phyloP scores from a whole-genome alignment of 768 basidiomycete genomes.

The Rhodotorula paludigena region DNA sequence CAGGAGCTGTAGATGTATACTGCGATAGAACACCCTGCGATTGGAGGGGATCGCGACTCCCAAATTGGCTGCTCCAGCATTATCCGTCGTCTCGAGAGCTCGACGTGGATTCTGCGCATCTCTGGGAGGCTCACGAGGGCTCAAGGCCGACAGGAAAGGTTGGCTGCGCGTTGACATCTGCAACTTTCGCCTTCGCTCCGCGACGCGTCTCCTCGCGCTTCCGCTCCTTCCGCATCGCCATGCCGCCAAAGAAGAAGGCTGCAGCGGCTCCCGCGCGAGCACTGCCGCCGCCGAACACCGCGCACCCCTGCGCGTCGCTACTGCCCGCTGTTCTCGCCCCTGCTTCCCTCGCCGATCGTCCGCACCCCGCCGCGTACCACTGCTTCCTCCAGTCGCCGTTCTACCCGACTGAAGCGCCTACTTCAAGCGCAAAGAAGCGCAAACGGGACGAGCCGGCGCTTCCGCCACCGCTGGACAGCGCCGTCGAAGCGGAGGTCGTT shows the following conservation, averaged over 20 bases:
- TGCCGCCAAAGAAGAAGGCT: slow-evolving; percentile 25
- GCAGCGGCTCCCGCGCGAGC: fast-evolving
- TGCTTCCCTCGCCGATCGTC: not conserved
- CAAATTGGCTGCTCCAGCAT: no score
- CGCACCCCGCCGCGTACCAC: slow-evolving; percentile 26
- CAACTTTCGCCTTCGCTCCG: no score
- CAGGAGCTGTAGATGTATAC: no score
- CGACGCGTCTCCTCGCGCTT: not conserved
- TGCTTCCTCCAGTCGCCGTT: slow-evolving; percentile 18
- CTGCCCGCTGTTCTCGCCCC: not conserved
- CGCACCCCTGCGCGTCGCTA: slow-evolving; percentile 20
- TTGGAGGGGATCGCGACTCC: no score
- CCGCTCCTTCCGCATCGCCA: not conserved
- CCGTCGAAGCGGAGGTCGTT: slow-evolving; percentile 12
- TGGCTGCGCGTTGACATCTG: no score
- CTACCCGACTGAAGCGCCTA: not conserved
- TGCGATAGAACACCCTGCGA: no score
- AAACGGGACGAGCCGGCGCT: slow-evolving; percentile 1
- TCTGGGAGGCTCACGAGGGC: no score
- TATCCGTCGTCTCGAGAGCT: no score
- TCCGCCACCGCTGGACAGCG: not conserved
- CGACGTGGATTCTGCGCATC: no score
- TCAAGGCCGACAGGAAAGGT: no score
- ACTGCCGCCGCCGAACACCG: not conserved
- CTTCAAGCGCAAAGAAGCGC: slow-evolving; percentile 16